These are phyloP conservation scores for Ceratorhiza oryzae-sativae DNA, from an alignment of 1,284 basidiomycete genomes.

Conservation along the genomic window DNA sequence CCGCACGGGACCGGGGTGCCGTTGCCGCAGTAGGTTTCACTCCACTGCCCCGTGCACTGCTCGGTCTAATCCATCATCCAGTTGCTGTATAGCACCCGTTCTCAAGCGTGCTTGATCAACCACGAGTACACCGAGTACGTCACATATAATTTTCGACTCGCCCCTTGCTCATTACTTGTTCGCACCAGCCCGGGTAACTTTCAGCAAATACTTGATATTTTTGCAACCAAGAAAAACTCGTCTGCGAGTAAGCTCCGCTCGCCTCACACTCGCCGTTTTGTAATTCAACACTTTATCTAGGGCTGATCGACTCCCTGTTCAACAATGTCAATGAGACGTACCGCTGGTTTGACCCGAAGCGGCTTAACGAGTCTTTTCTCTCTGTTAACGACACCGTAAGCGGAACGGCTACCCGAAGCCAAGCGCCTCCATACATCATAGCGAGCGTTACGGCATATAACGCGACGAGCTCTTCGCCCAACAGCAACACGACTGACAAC, in stretches of 20 bases:
- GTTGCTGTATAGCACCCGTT: slow-evolving; percentile 78
- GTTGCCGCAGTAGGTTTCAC: slow-evolving; percentile 67
- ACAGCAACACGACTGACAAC: slow-evolving; percentile 42
- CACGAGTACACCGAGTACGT: slow-evolving; percentile 60
- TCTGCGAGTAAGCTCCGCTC: slow-evolving; percentile 52
- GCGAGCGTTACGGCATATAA: slow-evolving; percentile 73
- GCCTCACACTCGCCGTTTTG: background rate
- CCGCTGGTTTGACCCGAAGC: slow-evolving; percentile 63
- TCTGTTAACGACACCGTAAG: slow-evolving; percentile 60
- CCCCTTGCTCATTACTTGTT: background rate
- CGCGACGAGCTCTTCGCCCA: slow-evolving; percentile 55
- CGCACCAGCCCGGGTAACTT: slow-evolving; percentile 62
- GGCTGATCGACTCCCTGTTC: slow-evolving; percentile 70
- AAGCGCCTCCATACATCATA: slow-evolving; percentile 64
- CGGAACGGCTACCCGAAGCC: slow-evolving; percentile 50
- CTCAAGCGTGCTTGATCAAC: slow-evolving; percentile 77
- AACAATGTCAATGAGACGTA: slow-evolving; percentile 60
- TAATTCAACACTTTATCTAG: slow-evolving; percentile 43
- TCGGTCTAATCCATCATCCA: slow-evolving; percentile 47
- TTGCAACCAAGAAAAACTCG: slow-evolving; percentile 63
- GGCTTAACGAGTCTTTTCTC: slow-evolving; percentile 61
- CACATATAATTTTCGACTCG: background rate
- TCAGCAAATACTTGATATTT: slow-evolving; percentile 81
- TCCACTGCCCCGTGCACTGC: slow-evolving; percentile 6
- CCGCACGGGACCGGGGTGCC: slow-evolving; percentile 78